phyloP scores from a whole-genome alignment of 306 rosid species.

The Carpinus viminea region DNA sequence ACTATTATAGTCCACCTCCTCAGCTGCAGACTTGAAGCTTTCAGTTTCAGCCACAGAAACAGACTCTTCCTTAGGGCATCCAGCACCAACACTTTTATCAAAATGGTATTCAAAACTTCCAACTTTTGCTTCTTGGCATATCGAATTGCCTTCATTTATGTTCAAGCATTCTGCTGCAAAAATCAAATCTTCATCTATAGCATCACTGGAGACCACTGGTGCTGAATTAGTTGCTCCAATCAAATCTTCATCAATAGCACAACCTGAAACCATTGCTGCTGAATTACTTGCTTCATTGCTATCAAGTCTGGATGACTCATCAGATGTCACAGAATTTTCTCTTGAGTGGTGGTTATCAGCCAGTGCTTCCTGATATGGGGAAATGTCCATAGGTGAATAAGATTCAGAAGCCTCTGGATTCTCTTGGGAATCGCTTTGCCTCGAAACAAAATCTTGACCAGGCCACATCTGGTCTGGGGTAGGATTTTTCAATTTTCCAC shows the following conservation, averaged over 20 bases:
- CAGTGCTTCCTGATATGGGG: constrained; percentile 78
- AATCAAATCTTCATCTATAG: constrained; percentile 68
- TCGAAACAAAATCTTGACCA: constrained; percentile 49
- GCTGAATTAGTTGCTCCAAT: constrained; percentile 46
- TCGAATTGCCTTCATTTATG: constrained; percentile 44
- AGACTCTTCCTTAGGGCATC: constrained; percentile 50
- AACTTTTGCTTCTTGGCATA: constrained; percentile 31
- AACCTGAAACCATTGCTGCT: constrained; percentile 36
- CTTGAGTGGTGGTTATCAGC: constrained; percentile 47
- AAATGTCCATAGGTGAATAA: constrained; percentile 89
- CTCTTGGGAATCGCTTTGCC: constrained; percentile 47
- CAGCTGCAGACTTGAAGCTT: constrained; percentile 81
- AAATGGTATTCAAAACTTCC: constrained; percentile 29
- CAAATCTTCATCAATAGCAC: constrained; percentile 67
- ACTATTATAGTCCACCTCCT: constrained; percentile 55
- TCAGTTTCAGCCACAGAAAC: constrained; percentile 74
- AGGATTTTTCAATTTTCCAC: constrained; percentile 48
- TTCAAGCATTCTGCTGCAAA: constrained; percentile 28
- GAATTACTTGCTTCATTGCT: constrained; percentile 34
- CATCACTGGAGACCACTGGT: constrained; percentile 42
- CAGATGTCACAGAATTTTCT: constrained; percentile 64
- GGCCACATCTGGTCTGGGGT: constrained; percentile 41
- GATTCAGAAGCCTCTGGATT: constrained; percentile 45
- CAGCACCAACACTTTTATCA: constrained; percentile 36
- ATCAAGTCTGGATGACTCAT: constrained; percentile 48